These are phyloP conservation scores for Leccinellum luteum DNA, from an alignment of 768 basidiomycete genomes.

Conservation along the genomic window DNA sequence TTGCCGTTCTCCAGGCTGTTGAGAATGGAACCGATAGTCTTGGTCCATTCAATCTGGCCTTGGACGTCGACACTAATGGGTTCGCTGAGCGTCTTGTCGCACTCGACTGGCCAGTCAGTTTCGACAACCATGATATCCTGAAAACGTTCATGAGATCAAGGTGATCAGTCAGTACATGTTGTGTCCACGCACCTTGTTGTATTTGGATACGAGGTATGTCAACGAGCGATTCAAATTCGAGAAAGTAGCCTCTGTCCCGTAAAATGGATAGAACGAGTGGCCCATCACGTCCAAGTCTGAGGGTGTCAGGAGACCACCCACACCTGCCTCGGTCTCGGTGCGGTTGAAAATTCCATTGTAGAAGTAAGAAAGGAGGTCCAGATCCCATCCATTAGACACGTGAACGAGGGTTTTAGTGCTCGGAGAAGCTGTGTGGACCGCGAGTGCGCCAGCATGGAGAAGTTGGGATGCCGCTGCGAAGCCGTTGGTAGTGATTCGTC, in stretches of 20 bases:
- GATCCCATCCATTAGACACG: conserved; percentile 10
- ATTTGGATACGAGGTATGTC: conserved; percentile 7
- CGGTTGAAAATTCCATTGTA: conserved; percentile 1
- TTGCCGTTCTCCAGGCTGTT: not conserved
- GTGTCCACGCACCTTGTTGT: conserved; percentile 5
- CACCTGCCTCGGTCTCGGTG: not conserved
- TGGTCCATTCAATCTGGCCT: conserved; percentile 12
- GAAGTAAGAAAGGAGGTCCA: conserved; percentile 4
- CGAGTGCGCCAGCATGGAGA: conserved; percentile 34
- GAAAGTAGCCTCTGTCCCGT: conserved; percentile 5
- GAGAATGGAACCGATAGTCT: not conserved
- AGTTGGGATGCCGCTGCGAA: conserved; percentile 21
- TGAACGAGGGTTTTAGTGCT: conserved; percentile 7
- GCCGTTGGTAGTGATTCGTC: conserved; percentile 4
- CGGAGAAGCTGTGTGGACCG: conserved; percentile 6
- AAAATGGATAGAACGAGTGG: conserved; percentile 12
- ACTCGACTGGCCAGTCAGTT: conserved; percentile 10
- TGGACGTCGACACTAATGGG: not conserved
- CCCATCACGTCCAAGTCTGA: conserved; percentile 11
- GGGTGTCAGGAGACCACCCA: conserved; percentile 2
- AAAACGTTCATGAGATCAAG: conserved; percentile 1
- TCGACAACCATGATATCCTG: conserved; percentile 13
- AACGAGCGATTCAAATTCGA: conserved; percentile 5
- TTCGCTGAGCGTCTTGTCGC: conserved; percentile 11
- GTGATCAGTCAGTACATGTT: not conserved